Evolutionary conservation across 2,329 filamentous ascomycete genomes (phyloP).

Genomic region (Gnomoniopsis sp.): DNA sequence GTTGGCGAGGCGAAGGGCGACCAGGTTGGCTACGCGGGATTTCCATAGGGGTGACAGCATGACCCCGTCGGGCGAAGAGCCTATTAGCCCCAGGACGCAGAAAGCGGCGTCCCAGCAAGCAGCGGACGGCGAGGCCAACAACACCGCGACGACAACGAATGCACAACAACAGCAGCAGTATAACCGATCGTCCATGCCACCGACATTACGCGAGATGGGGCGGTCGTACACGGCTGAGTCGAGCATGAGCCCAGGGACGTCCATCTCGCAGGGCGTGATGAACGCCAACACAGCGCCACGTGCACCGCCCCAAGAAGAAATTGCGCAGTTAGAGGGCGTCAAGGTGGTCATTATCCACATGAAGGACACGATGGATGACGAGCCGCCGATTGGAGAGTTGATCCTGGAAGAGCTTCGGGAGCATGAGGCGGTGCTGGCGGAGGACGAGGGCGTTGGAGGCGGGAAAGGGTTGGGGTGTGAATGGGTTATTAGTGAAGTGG

Average conservation of each 20-base stretch:
- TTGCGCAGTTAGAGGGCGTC: conserved; percentile 63
- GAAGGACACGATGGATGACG: conserved; percentile 80
- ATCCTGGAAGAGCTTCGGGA: conserved; percentile 69
- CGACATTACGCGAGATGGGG: not conserved
- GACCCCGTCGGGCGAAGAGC: conserved; percentile 46
- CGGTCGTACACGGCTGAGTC: not conserved
- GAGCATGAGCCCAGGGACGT: not conserved
- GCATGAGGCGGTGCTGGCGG: conserved; percentile 47
- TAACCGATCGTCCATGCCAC: not conserved
- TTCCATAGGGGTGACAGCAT: conserved; percentile 30
- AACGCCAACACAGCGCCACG: not conserved
- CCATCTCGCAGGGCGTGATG: not conserved
- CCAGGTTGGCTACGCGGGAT: conserved; percentile 23
- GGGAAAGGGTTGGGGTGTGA: conserved; percentile 70
- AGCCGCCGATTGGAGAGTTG: conserved; percentile 56
- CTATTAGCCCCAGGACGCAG: conserved; percentile 11
- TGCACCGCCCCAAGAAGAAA: conserved; percentile 14
- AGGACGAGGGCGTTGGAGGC: not conserved
- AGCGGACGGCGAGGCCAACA: conserved; percentile 1
- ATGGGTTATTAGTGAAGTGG: conserved; percentile 68
- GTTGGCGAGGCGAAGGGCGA: conserved; percentile 19
- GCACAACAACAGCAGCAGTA: not conserved
- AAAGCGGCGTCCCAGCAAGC: not conserved
- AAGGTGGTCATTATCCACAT: conserved; percentile 89
- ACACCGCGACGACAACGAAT: not conserved